phyloP scores from a whole-genome alignment of 176 grass and related monocot species.

The Puccinellia tenuiflora region DNA sequence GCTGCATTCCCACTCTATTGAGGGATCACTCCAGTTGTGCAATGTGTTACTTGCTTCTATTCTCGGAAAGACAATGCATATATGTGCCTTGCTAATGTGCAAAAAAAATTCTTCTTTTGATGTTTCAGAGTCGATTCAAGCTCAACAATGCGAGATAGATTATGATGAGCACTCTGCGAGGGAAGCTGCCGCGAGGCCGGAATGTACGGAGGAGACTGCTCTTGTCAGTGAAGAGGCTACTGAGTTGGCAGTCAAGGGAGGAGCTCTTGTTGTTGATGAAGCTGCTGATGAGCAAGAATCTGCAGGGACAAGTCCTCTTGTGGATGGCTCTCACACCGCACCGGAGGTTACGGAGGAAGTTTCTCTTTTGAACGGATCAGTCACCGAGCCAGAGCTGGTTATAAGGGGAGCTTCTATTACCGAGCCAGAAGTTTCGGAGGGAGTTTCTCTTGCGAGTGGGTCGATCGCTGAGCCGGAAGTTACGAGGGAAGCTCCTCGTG shows the following conservation, averaged over 20 bases:
- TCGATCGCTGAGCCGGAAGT: neutral
- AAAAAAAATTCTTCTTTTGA: neutral
- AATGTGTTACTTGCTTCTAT: neutral
- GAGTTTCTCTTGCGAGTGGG: neutral
- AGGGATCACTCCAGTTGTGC: neutral
- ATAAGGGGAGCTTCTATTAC: neutral
- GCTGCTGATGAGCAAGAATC: neutral
- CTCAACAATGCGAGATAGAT: constrained; percentile 10
- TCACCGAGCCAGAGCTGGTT: neutral
- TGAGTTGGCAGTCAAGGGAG: neutral
- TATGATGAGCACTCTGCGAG: neutral
- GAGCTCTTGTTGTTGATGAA: neutral
- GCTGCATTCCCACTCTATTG: neutral
- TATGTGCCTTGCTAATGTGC: neutral
- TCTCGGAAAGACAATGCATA: neutral
- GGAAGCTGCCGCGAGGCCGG: neutral
- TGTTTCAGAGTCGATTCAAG: neutral
- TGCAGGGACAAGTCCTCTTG: neutral
- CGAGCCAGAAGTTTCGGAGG: neutral
- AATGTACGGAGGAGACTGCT: neutral
- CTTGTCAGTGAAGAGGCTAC: neutral
- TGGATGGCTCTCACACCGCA: neutral
- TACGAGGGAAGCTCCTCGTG: neutral
- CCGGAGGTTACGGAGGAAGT: neutral
- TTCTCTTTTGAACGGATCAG: neutral